These are phyloP conservation scores for Cadophora luteo-olivacea DNA, from an alignment of 2,329 filamentous ascomycete genomes.

Conservation along the genomic window DNA sequence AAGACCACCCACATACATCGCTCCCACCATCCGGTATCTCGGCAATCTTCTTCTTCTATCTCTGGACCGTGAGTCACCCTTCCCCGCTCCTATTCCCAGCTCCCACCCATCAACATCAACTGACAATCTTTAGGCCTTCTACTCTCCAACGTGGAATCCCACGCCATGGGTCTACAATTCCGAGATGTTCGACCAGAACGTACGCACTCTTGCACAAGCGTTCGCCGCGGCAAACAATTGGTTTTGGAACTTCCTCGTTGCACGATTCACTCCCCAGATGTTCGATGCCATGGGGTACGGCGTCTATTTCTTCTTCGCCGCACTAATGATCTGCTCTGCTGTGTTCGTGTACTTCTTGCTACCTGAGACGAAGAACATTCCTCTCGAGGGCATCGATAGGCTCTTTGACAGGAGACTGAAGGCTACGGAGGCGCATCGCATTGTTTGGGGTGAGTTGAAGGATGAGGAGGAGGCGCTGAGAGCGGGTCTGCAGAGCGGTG, in stretches of 20 bases:
- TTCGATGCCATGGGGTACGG: constrained; percentile 64
- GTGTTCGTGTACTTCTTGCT: constrained; percentile 67
- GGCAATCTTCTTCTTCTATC: constrained; percentile 75
- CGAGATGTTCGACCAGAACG: constrained; percentile 78
- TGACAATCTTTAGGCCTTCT: constrained; percentile 55
- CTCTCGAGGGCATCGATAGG: constrained; percentile 69
- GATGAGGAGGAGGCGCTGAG: constrained; percentile 39
- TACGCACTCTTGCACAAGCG: constrained; percentile 73
- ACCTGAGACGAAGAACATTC: constrained; percentile 71
- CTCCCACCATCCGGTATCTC: constrained; percentile 55
- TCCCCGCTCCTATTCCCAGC: not conserved
- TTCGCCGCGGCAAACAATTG: constrained; percentile 76
- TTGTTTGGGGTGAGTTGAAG: constrained; percentile 38
- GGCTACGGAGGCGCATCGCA: constrained; percentile 36
- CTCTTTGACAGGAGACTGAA: constrained; percentile 54
- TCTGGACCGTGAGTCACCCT: constrained; percentile 60
- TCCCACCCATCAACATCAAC: not conserved
- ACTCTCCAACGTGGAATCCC: constrained; percentile 75
- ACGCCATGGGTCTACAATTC: constrained; percentile 79
- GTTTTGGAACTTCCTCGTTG: constrained; percentile 71
- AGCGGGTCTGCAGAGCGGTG: constrained; percentile 30
- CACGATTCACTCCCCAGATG: constrained; percentile 72
- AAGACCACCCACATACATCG: constrained; percentile 40
- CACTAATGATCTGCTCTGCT: constrained; percentile 63
- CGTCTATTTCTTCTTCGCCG: constrained; percentile 73